These are phyloP conservation scores for Phytopythium ostracodes DNA, from an alignment of 352 stramenopile species.

Conservation along the genomic window DNA sequence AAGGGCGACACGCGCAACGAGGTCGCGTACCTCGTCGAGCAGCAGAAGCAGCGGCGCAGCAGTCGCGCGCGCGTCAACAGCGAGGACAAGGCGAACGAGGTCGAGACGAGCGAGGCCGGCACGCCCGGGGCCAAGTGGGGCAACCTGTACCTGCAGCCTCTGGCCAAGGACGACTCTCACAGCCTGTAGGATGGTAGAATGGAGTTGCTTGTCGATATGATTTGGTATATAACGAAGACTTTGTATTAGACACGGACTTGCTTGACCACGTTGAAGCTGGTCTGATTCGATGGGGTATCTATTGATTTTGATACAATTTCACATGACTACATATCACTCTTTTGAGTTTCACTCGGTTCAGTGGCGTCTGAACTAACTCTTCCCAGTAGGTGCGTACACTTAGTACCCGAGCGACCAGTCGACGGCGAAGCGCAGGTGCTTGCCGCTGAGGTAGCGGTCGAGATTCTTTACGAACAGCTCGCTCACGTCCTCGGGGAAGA, in stretches of 20 bases:
- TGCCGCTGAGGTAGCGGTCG: slow-evolving; percentile 26
- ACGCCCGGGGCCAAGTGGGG: slow-evolving; percentile 23
- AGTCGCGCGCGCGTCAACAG: not conserved
- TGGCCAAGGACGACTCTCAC: slow-evolving; percentile 14
- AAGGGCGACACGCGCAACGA: slow-evolving; percentile 19
- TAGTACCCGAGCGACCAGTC: slow-evolving; percentile 55
- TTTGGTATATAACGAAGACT: too few relatives aligned
- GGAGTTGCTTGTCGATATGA: too few relatives aligned
- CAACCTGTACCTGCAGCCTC: slow-evolving; percentile 29
- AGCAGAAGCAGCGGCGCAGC: slow-evolving; percentile 3
- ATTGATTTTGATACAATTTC: not conserved
- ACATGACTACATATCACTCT: not conserved
- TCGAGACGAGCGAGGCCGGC: not conserved
- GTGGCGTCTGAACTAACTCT: not conserved
- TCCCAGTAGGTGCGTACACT: slow-evolving; percentile 5
- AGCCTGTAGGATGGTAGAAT: not conserved
- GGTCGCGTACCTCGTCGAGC: slow-evolving; percentile 18
- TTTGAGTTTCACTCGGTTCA: not conserved
- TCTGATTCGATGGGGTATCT: not conserved
- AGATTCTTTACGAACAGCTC: slow-evolving; percentile 65
- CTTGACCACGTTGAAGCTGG: not conserved
- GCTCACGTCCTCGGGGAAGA: slow-evolving; percentile 72
- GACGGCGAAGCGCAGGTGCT: slow-evolving; percentile 36
- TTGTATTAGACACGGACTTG: not conserved
- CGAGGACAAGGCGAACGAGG: not conserved